Percentiles rank a stretch among this genome's conserved stretches.
Conservation (phyloP, 2,329 filamentous ascomycete species). For the Aspergillus costaricaensis region DNA sequence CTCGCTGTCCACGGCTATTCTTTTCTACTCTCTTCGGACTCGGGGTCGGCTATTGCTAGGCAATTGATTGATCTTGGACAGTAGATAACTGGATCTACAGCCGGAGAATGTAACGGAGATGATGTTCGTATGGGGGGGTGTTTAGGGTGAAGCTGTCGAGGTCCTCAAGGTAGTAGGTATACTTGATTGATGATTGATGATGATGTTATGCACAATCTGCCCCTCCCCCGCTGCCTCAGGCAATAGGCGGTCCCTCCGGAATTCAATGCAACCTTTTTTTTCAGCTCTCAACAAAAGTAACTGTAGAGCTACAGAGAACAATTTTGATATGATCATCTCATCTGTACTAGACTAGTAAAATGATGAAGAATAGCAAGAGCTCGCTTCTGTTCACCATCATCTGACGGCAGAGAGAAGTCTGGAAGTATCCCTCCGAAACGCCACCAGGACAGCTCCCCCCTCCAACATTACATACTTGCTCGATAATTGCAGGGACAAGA, state of each 20-base stretch:
- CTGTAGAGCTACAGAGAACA: not conserved
- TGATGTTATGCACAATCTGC: not conserved
- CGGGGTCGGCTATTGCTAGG: not conserved
- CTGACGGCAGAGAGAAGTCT: not conserved
- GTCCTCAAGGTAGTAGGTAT: too few relatives aligned
- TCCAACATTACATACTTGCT: not conserved
- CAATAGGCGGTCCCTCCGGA: conserved; percentile 13
- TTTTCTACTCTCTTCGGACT: not conserved
- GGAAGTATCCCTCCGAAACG: not conserved
- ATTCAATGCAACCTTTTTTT: not conserved
- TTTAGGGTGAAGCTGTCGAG: too few relatives aligned
- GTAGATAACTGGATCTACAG: too few relatives aligned
- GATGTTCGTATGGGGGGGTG: too few relatives aligned
- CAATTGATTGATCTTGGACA: not conserved
- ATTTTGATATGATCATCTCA: not conserved
- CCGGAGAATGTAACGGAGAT: too few relatives aligned
- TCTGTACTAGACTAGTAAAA: too few relatives aligned
- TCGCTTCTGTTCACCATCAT: too few relatives aligned
- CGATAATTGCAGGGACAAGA: too few relatives aligned
- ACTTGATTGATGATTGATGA: not conserved
- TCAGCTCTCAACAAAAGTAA: not conserved
- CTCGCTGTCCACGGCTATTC: not conserved
- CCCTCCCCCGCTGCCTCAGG: conserved; percentile 10
- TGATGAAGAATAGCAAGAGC: too few relatives aligned
- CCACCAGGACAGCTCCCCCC: not conserved